Evolutionary conservation across 805 yeast species (phyloP).

Genomic region (Candida stauntonica): DNA sequence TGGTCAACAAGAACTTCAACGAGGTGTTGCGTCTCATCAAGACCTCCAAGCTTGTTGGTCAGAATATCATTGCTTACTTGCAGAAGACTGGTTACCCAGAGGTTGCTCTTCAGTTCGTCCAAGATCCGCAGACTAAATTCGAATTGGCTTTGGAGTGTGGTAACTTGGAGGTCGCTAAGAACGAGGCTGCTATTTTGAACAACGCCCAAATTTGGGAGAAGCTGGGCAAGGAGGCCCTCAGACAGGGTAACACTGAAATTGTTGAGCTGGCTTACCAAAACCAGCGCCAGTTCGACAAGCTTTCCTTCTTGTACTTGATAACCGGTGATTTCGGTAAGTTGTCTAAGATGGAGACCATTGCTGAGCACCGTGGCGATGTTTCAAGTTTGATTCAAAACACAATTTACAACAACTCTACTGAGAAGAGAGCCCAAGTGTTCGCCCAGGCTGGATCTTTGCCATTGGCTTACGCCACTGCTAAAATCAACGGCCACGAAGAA

Average conservation of each 20-base stretch:
- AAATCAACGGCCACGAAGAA: constrained; percentile 73
- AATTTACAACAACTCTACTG: constrained; percentile 68
- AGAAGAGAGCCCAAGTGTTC: constrained; percentile 69
- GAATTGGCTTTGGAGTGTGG: constrained; percentile 95
- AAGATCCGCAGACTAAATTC: constrained; percentile 93
- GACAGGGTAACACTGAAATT: constrained; percentile 81
- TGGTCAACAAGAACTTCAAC: constrained; percentile 82
- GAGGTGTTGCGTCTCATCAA: constrained; percentile 89
- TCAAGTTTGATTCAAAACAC: constrained; percentile 81
- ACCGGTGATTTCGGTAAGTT: constrained; percentile 79
- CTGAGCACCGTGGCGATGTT: constrained; percentile 80
- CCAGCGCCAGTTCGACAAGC: constrained; percentile 78
- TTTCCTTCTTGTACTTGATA: constrained; percentile 80
- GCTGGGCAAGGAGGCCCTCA: constrained; percentile 79
- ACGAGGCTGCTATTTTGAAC: constrained; percentile 78
- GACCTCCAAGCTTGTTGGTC: constrained; percentile 91
- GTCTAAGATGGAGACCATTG: constrained; percentile 81
- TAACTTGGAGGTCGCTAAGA: constrained; percentile 79
- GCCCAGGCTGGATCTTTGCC: constrained; percentile 78
- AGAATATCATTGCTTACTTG: constrained; percentile 90
- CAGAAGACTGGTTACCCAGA: constrained; percentile 97
- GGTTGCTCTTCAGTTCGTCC: constrained; percentile 93
- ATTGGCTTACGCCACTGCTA: constrained; percentile 90
- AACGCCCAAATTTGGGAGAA: constrained; percentile 70
- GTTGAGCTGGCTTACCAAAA: constrained; percentile 89